Evolutionary conservation across 768 basidiomycete genomes (phyloP).

Genomic region (Suillus placidus): DNA sequence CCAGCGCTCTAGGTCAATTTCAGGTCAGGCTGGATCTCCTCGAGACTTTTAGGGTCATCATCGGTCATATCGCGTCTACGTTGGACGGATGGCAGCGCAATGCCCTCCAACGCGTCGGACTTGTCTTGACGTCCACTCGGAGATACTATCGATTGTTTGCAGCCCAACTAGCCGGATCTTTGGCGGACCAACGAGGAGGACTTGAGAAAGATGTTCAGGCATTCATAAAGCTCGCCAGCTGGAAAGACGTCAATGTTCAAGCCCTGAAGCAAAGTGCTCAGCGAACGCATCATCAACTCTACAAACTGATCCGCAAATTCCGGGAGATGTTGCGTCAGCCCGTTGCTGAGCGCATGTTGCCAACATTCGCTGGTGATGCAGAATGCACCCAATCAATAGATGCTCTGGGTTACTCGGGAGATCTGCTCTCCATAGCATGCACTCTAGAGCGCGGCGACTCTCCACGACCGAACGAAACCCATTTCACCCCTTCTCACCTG

Average conservation of each 20-base stretch:
- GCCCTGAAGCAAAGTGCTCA: conserved; percentile 91
- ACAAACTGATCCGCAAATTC: conserved; percentile 90
- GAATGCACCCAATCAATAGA: conserved; percentile 32
- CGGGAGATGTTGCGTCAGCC: conserved; percentile 86
- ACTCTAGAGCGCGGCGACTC: background rate
- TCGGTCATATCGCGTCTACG: conserved; percentile 37
- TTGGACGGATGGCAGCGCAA: conserved; percentile 33
- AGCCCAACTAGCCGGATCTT: conserved; percentile 44
- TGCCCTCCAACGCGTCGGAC: conserved; percentile 52
- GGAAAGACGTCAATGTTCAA: conserved; percentile 96
- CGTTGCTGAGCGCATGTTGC: conserved; percentile 43
- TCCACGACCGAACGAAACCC: conserved; percentile 3
- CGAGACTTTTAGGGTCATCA: conserved; percentile 62
- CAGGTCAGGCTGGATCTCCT: conserved; percentile 66
- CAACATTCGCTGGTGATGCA: conserved; percentile 37
- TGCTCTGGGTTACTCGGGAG: conserved; percentile 11
- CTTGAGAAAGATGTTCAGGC: conserved; percentile 82
- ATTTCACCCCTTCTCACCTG: conserved; percentile 40
- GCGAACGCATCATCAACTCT: conserved; percentile 86
- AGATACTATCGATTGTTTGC: conserved; percentile 67
- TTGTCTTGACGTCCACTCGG: conserved; percentile 62
- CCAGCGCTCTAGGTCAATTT: conserved; percentile 86
- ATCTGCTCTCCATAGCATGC: background rate
- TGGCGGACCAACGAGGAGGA: conserved; percentile 55
- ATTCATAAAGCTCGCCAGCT: conserved; percentile 94